phyloP scores from a whole-genome alignment of 2,329 filamentous ascomycete genomes.

The Exophiala mesophila region DNA sequence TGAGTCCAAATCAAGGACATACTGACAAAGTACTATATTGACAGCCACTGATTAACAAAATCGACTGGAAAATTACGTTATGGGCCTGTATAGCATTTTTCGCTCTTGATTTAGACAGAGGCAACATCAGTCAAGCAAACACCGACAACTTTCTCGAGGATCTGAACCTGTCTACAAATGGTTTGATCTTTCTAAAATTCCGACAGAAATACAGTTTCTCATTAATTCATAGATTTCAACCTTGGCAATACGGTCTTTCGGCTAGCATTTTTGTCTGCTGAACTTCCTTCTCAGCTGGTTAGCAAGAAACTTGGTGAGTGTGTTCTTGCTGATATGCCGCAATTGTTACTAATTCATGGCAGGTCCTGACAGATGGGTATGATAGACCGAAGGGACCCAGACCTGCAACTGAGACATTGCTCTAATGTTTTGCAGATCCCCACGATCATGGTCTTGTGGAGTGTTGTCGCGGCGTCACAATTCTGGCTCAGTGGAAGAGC shows the following conservation, averaged over 20 bases:
- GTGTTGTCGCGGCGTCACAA: conserved; percentile 35
- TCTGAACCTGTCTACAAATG: conserved; percentile 35
- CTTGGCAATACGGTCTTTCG: conserved; percentile 45
- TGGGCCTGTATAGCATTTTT: conserved; percentile 53
- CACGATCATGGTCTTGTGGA: conserved; percentile 42
- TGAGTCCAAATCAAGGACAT: not conserved
- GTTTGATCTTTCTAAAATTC: conserved; percentile 17
- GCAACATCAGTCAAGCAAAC: conserved; percentile 53
- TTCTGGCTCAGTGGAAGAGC: conserved; percentile 42
- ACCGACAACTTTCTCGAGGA: conserved; percentile 53
- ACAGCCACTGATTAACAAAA: conserved; percentile 18
- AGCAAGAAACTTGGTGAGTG: conserved; percentile 51
- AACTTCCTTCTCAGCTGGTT: conserved; percentile 54
- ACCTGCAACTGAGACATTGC: too few relatives aligned
- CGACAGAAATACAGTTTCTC: not conserved
- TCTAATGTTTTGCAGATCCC: conserved; percentile 41
- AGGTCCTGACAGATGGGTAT: conserved; percentile 50
- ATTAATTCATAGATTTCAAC: not conserved
- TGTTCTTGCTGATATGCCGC: too few relatives aligned
- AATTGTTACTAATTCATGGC: too few relatives aligned
- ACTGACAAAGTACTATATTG: too few relatives aligned
- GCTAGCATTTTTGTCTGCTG: conserved; percentile 47
- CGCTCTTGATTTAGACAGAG: conserved; percentile 54
- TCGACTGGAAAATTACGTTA: conserved; percentile 28
- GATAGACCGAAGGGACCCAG: not conserved